Evolutionary conservation across 768 basidiomycete genomes (phyloP).

Genomic region (Termitomyces sp.): DNA sequence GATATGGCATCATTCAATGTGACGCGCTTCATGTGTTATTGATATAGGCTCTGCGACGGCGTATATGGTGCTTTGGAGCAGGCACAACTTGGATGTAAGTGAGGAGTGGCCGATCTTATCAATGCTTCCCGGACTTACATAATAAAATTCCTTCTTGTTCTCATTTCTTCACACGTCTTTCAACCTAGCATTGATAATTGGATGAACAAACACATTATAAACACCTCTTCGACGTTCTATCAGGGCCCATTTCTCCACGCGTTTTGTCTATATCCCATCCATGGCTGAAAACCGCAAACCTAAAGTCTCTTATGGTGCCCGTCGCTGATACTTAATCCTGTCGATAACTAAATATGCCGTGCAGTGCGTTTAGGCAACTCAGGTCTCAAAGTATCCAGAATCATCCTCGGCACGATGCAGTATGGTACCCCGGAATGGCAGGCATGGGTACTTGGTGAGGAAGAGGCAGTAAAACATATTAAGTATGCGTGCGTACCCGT

Average conservation of each 20-base stretch:
- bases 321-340: not conserved
- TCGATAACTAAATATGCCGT: not conserved
- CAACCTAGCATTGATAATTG: not conserved
- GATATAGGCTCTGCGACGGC: too few relatives aligned
- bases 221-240: not conserved
- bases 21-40: too few relatives aligned
- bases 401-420: slow-evolving; percentile 63
- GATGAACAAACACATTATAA: not conserved
- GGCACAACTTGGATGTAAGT: too few relatives aligned
- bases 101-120: not conserved
- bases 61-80: too few relatives aligned
- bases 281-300: not conserved
- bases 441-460: slow-evolving; percentile 40
- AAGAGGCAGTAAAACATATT: slow-evolving; percentile 48
- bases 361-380: slow-evolving; percentile 45
- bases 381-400: slow-evolving; percentile 58
- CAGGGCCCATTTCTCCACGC: not conserved
- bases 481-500: slow-evolving; percentile 33
- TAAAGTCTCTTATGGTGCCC: not conserved
- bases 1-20: too few relatives aligned
- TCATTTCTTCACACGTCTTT: too few relatives aligned
- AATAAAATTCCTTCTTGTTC: too few relatives aligned
- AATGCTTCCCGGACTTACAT: not conserved
- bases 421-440: slow-evolving; percentile 53
- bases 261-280: not conserved